These are phyloP conservation scores for Candida koratica DNA, from an alignment of 805 yeast genomes.

Conservation along the genomic window DNA sequence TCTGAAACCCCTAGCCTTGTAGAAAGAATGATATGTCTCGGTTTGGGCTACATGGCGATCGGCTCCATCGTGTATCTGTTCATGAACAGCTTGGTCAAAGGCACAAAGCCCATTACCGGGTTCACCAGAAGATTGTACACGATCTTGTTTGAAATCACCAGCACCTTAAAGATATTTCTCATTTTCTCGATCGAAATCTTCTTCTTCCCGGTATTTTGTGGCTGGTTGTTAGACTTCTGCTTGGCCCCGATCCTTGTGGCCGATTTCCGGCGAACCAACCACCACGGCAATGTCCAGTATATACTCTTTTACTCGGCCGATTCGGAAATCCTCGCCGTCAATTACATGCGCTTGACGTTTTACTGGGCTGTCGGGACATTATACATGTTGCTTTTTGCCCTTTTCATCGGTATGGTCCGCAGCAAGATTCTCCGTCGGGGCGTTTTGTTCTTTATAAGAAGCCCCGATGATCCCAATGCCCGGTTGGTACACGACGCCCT, in stretches of 20 bases:
- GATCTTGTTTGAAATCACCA: constrained; percentile 49
- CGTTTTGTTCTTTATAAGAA: constrained; percentile 83
- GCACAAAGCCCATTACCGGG: constrained; percentile 46
- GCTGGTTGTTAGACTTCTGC: constrained; percentile 68
- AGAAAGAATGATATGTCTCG: constrained; percentile 37
- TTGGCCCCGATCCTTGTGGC: constrained; percentile 48
- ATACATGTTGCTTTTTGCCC: constrained; percentile 85
- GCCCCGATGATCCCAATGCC: constrained; percentile 91
- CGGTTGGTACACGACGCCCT: constrained; percentile 84
- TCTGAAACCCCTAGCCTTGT: constrained; percentile 24
- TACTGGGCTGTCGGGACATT: constrained; percentile 74
- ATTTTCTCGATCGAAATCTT: constrained; percentile 76
- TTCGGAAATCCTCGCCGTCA: constrained; percentile 8
- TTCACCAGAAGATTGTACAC: constrained; percentile 49
- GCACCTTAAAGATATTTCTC: constrained; percentile 69
- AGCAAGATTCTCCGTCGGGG: constrained; percentile 75
- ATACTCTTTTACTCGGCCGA: constrained; percentile 10
- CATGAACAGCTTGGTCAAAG: constrained; percentile 29
- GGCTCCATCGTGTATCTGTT: constrained; percentile 22
- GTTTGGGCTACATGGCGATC: constrained; percentile 31
- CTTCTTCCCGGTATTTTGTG: constrained; percentile 86
- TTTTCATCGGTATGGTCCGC: constrained; percentile 82
- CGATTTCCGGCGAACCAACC: constrained; percentile 3
- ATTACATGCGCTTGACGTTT: constrained; percentile 20
- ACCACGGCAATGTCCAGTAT: constrained; percentile 2